Evolutionary conservation across 2,329 filamentous ascomycete species (phyloP), one percentile per base, ranked within the genome.

Genomic region (Sclerotinia subarctica): DNA sequence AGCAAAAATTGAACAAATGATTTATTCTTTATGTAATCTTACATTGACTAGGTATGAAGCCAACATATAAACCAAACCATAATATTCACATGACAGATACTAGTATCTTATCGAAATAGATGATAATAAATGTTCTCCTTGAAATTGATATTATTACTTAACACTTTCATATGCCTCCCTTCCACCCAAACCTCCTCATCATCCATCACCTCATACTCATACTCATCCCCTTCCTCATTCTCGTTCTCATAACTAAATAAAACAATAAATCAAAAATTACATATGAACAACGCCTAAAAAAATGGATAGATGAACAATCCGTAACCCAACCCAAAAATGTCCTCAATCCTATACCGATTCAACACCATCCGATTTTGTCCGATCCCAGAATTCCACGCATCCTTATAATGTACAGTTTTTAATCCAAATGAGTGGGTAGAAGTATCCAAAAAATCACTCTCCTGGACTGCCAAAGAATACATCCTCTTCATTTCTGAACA

Each of bases 401-500:
- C 38, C 58, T 38, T 42, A 42, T 67, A 63, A 54, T 67, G 49
- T 63, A 67, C 65, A 67, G 4, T 47, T 56, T 42, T 47, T 38
- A 38, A 67, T 59, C 46, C 49, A 66, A 56, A 67, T 21, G 57
- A 60, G 54, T 42, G n/a, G 8, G 21, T n/a, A 10, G 32, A 62
- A 51, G 47, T 21, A 51, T 35, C 21, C 29, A 13, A 51, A 38
- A 26, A 38, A 24, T 62, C 32, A 51, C 59, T 51, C 49, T 75
- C 65, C 77, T 19, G 76, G 75, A 66, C 76, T 78, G 7, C 75
- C 75, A 62, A 78, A 78, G 69, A 76, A 78, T 26, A 76, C 71
- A 68, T 77, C 76, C 6, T 73, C 74, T 26, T 70, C 68, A 58
- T 71, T 72, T 29, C 70, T 68, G 59, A 76, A 76, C 52, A 74